Conservation (phyloP, 805 yeast species). For the Lipomyces sp. region DNA sequence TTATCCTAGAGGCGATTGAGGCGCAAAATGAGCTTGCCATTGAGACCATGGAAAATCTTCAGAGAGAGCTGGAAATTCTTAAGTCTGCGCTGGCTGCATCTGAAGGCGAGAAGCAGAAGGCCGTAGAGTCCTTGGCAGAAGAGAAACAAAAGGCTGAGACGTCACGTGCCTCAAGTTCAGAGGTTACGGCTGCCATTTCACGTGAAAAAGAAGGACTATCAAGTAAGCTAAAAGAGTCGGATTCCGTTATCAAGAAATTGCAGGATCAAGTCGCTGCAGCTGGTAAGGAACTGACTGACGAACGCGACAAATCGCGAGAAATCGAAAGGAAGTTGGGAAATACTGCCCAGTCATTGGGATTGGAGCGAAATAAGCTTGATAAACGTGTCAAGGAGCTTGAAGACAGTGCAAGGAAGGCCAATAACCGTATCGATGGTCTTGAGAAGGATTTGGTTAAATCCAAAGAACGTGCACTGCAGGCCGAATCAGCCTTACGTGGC, state of each 20-base stretch:
- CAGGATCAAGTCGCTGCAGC: constrained; percentile 18
- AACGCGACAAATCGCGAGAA: constrained; percentile 22
- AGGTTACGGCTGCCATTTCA: background rate
- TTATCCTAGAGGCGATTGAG: constrained; percentile 29
- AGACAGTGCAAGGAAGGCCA: constrained; percentile 43
- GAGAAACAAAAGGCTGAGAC: constrained; percentile 12
- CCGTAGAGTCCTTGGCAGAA: constrained; percentile 14
- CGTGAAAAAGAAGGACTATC: constrained; percentile 17
- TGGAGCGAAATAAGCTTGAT: constrained; percentile 42
- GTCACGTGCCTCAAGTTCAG: background rate
- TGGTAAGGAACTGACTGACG: constrained; percentile 25
- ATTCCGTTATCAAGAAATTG: constrained; percentile 7
- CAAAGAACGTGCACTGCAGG: constrained; percentile 24
- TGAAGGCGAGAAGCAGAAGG: constrained; percentile 7
- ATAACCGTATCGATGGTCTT: constrained; percentile 43
- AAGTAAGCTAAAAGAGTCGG: constrained; percentile 14
- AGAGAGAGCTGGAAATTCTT: constrained; percentile 23
- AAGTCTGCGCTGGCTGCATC: constrained; percentile 10
- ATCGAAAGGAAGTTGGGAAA: constrained; percentile 20
- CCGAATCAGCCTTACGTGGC: constrained; percentile 24
- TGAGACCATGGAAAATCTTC: constrained; percentile 27
- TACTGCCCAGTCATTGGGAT: constrained; percentile 39
- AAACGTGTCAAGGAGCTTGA: constrained; percentile 46
- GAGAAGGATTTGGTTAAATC: constrained; percentile 44
- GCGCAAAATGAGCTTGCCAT: constrained; percentile 32